Evolutionary conservation across 495 filamentous ascomycete genomes (phyloP).

Genomic region (Xylaria telfairii): DNA sequence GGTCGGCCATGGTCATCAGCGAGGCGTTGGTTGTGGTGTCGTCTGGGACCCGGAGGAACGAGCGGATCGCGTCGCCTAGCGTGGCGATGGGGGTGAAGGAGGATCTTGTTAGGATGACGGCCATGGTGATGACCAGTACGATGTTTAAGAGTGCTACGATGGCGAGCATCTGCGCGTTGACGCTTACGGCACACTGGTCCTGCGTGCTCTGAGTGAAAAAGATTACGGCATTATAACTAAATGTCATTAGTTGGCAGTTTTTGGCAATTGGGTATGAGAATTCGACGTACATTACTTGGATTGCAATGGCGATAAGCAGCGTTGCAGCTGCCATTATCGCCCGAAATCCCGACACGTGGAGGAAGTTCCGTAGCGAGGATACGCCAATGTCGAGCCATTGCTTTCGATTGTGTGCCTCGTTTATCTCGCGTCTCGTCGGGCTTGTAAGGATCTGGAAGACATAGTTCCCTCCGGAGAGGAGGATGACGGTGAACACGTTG

Average conservation of each 20-base stretch:
- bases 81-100: constrained; percentile 49
- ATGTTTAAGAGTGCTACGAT: constrained; percentile 49
- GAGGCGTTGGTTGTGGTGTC: constrained; percentile 40
- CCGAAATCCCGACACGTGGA: constrained; percentile 44
- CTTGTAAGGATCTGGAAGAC: constrained; percentile 58
- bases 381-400: constrained; percentile 63
- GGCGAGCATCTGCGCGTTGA: constrained; percentile 50
- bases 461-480: constrained; percentile 54
- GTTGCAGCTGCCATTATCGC: constrained; percentile 46
- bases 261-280: background rate
- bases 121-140: constrained; percentile 42
- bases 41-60: constrained; percentile 50
- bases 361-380: constrained; percentile 56
- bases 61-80: constrained; percentile 52
- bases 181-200: constrained; percentile 45
- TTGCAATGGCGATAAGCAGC: constrained; percentile 43
- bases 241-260: constrained; percentile 24
- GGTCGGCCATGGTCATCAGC: constrained; percentile 49
- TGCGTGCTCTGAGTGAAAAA: constrained; percentile 44
- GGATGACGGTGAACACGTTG: constrained; percentile 43
- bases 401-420: constrained; percentile 49
- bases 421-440: constrained; percentile 59
- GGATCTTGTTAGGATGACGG: constrained; percentile 38
- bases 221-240: constrained; percentile 55
- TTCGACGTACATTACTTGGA: constrained; percentile 50